These are phyloP conservation scores for Tricholoma saponaceum DNA, from an alignment of 768 basidiomycete genomes.

Conservation along the genomic window DNA sequence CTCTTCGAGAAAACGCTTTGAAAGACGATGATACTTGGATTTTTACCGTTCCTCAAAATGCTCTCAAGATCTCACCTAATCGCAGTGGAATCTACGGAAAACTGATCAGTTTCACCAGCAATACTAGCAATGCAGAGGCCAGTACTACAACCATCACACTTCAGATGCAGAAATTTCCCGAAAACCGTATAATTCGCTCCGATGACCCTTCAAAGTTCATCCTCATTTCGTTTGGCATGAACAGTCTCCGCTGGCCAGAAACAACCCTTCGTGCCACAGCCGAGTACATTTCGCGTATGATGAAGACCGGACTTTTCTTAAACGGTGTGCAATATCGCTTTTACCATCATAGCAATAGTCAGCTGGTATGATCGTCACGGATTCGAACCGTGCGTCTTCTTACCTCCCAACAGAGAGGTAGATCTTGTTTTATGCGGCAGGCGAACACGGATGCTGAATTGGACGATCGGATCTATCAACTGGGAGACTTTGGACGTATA, in stretches of 20 bases:
- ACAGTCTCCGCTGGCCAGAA: conserved; percentile 48
- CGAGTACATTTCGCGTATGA: conserved; percentile 54
- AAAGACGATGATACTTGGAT: conserved; percentile 51
- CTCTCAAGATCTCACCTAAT: conserved; percentile 22
- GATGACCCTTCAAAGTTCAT: conserved; percentile 59
- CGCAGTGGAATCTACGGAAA: conserved; percentile 36
- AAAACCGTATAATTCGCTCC: conserved; percentile 53
- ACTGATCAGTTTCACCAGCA: conserved; percentile 44
- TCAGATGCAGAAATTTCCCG: conserved; percentile 44
- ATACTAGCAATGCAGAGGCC: conserved; percentile 27
- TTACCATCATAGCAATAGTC: conserved; percentile 70
- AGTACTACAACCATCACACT: conserved; percentile 39
- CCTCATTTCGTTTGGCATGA: conserved; percentile 43
- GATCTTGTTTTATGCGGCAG: conserved; percentile 60
- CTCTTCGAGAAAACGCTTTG: conserved; percentile 36
- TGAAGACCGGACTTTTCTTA: conserved; percentile 51
- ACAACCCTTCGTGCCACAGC: conserved; percentile 40
- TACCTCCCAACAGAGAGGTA: conserved; percentile 38
- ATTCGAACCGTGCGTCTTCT: neutral
- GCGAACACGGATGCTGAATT: conserved; percentile 53
- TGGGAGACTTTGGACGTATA: conserved; percentile 57
- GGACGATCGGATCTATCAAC: conserved; percentile 49
- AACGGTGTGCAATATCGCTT: conserved; percentile 63
- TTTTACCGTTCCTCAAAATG: conserved; percentile 34
- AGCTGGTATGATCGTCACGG: conserved; percentile 41